phyloP scores from a whole-genome alignment of 176 grass and related monocot genomes.

The Echinochloa phyllopogon region DNA sequence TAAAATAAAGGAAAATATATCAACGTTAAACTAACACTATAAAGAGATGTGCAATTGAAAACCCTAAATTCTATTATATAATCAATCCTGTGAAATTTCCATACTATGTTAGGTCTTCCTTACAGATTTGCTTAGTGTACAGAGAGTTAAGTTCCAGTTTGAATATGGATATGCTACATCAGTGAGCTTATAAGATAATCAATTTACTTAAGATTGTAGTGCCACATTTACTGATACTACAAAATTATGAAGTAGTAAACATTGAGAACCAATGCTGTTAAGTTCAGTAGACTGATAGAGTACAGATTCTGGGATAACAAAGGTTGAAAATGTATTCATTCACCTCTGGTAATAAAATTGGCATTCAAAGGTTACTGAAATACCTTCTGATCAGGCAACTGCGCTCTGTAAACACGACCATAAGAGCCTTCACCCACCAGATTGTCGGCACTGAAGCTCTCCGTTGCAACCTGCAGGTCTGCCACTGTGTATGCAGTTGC shows the following conservation, averaged over 20 bases:
- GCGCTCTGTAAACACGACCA: slow-evolving; percentile 65
- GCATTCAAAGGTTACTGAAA: background rate
- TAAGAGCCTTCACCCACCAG: slow-evolving; percentile 79
- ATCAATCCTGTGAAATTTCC: background rate
- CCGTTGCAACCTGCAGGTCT: slow-evolving; percentile 82
- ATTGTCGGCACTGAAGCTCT: slow-evolving; percentile 81
- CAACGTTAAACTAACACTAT: background rate
- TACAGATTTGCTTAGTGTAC: background rate
- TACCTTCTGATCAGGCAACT: slow-evolving; percentile 75
- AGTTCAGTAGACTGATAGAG: background rate
- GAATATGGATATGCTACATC: slow-evolving; percentile 8
- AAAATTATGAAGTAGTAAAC: slow-evolving; percentile 1
- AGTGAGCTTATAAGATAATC: background rate
- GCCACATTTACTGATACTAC: background rate
- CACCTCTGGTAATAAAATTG: background rate
- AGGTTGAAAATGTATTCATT: slow-evolving; percentile 8
- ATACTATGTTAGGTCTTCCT: background rate
- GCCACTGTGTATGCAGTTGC: slow-evolving; percentile 76
- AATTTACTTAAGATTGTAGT: background rate
- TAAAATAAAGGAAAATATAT: background rate
- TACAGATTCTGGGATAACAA: background rate
- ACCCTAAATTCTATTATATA: background rate
- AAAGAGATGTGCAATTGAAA: slow-evolving; percentile 16
- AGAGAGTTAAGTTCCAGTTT: background rate
- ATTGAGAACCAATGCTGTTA: slow-evolving; percentile 13